Percentiles rank a stretch among this genome's conserved stretches.
These are phyloP conservation scores for Naematelia encephala DNA, from an alignment of 768 basidiomycete species.

Conservation along the genomic window DNA sequence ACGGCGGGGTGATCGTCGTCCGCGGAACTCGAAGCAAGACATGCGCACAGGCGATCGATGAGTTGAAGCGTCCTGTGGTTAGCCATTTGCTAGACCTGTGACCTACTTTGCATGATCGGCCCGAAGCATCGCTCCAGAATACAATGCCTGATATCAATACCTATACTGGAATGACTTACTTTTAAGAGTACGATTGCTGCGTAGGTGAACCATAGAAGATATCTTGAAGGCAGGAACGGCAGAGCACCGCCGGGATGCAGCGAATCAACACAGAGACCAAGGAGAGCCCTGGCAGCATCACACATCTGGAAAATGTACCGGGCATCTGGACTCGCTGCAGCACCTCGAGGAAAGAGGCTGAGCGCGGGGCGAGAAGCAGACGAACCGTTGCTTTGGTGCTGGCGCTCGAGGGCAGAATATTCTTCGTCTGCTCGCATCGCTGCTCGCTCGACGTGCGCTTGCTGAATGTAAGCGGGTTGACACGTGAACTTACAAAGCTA, in stretches of 20 bases:
- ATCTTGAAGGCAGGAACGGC: slow-evolving; percentile 42
- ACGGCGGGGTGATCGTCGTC: slow-evolving; percentile 45
- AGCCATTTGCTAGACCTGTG: neutral
- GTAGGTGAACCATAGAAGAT: slow-evolving; percentile 47
- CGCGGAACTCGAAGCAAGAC: slow-evolving; percentile 28
- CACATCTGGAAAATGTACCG: slow-evolving; percentile 48
- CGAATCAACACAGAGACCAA: slow-evolving; percentile 44
- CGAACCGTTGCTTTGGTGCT: slow-evolving; percentile 13
- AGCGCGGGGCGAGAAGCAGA: slow-evolving; percentile 23
- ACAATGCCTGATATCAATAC: slow-evolving; percentile 30
- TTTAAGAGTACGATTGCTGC: slow-evolving; percentile 47
- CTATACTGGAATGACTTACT: slow-evolving; percentile 10
- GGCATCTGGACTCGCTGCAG: slow-evolving; percentile 38
- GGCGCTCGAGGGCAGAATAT: slow-evolving; percentile 16
- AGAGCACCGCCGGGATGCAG: slow-evolving; percentile 41
- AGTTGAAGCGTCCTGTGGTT: slow-evolving; percentile 34
- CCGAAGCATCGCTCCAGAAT: slow-evolving; percentile 48
- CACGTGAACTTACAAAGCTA: slow-evolving; percentile 35
- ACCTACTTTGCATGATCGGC: slow-evolving; percentile 42
- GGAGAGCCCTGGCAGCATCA: slow-evolving; percentile 41
- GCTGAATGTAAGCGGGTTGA: slow-evolving; percentile 22
- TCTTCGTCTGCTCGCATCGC: slow-evolving; percentile 41
- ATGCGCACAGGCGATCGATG: slow-evolving; percentile 40
- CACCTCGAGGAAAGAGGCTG: slow-evolving; percentile 42
- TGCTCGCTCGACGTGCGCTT: slow-evolving; percentile 43